These are phyloP conservation scores for Ceriops decandra DNA, from an alignment of 345 rosid species.

Conservation along the genomic window DNA sequence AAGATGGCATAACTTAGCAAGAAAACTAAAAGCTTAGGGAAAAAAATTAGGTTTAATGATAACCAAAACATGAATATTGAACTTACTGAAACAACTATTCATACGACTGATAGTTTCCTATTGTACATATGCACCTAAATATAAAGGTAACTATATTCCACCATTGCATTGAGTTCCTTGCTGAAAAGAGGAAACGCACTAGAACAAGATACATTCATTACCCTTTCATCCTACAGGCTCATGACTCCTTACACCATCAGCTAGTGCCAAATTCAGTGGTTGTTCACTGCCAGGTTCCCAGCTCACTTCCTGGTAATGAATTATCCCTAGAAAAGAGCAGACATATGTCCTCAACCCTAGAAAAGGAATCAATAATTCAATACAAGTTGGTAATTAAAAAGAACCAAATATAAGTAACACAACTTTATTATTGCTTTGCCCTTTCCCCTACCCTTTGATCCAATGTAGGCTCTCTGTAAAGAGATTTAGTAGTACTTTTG, in stretches of 20 bases:
- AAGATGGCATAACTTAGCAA: slow-evolving; percentile 1
- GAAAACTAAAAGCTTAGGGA: slow-evolving; percentile 1
- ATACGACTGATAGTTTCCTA: slow-evolving; percentile 10
- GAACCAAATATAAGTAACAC: not conserved
- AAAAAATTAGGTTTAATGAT: slow-evolving; percentile 3
- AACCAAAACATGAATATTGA: slow-evolving; percentile 10
- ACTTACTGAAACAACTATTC: slow-evolving; percentile 14
- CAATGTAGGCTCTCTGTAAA: not conserved
- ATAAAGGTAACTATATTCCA: slow-evolving; percentile 14
- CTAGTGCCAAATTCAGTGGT: slow-evolving; percentile 5
- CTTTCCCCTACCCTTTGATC: not conserved
- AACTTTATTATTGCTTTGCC: not conserved
- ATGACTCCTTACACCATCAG: slow-evolving; percentile 7
- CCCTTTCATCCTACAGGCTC: slow-evolving; percentile 22
- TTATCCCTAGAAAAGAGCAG: slow-evolving; percentile 16
- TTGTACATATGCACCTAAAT: slow-evolving; percentile 19
- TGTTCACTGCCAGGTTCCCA: slow-evolving; percentile 10
- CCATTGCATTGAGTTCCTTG: slow-evolving; percentile 12
- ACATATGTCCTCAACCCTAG: slow-evolving; percentile 4
- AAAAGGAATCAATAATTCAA: not conserved
- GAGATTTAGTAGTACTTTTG: not conserved
- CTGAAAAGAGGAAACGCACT: slow-evolving; percentile 12
- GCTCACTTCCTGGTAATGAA: not conserved
- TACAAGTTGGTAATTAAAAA: not conserved
- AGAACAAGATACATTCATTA: slow-evolving; percentile 18